Conservation (phyloP, 805 yeast genomes). For the Peterozyma xylosa region DNA sequence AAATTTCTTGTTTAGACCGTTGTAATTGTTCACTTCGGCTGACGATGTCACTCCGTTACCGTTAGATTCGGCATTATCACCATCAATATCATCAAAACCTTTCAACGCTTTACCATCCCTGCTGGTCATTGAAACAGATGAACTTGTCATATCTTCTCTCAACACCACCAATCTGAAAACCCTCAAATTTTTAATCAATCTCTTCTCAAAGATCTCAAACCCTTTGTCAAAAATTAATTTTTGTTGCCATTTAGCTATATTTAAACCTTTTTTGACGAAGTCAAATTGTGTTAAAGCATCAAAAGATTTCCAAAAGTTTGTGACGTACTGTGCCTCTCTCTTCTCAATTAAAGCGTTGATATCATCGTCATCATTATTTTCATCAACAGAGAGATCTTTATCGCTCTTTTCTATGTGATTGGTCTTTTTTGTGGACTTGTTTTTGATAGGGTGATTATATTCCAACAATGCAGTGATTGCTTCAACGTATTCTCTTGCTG, state of each 20-base stretch:
- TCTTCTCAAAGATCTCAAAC: conserved; percentile 79
- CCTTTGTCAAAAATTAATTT: conserved; percentile 82
- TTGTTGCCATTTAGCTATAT: conserved; percentile 77
- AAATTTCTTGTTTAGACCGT: conserved; percentile 61
- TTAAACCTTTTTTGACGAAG: conserved; percentile 60
- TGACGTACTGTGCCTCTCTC: conserved; percentile 24
- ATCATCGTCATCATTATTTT: conserved; percentile 9
- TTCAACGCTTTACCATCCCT: not conserved
- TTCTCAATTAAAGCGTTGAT: conserved; percentile 14
- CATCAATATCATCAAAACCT: conserved; percentile 3
- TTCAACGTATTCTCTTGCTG: conserved; percentile 93
- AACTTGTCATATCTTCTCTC: conserved; percentile 49
- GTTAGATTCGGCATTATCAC: conserved; percentile 1
- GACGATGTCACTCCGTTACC: too few relatives aligned
- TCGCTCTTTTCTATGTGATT: conserved; percentile 15
- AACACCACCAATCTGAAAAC: conserved; percentile 81
- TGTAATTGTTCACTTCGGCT: conserved; percentile 3
- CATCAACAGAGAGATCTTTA: conserved; percentile 17
- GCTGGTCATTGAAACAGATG: conserved; percentile 6
- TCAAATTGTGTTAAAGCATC: conserved; percentile 46
- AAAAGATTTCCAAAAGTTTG: conserved; percentile 52
- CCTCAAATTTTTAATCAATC: conserved; percentile 68
- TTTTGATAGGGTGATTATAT: conserved; percentile 34
- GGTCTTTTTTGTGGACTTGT: conserved; percentile 17
- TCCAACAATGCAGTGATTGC: conserved; percentile 81